A percentile compares a stretch with the other conserved stretches of the same genome.
Evolutionary conservation across 2,329 filamentous ascomycete species (phyloP).

Genomic region (Venturia carpophila): DNA sequence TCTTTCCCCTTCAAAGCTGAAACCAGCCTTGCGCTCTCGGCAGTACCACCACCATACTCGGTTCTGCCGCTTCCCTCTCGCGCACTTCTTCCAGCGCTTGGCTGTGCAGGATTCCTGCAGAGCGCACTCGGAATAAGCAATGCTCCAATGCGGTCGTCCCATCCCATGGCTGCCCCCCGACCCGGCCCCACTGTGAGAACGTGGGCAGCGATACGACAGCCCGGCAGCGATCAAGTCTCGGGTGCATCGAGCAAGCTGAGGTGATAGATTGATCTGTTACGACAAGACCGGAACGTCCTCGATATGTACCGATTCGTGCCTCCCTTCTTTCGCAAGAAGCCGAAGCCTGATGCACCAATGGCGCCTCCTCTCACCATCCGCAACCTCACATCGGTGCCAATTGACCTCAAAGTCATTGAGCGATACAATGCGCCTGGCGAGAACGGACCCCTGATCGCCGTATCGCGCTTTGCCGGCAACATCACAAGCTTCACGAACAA

Average conservation of each 20-base stretch:
- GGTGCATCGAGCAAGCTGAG: slow-evolving; percentile 7
- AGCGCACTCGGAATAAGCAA: background rate
- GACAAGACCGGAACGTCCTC: background rate
- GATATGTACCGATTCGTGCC: background rate
- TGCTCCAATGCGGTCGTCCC: background rate
- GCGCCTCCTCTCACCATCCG: slow-evolving; percentile 60
- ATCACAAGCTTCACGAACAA: slow-evolving; percentile 39
- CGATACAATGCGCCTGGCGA: slow-evolving; percentile 53
- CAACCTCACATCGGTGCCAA: slow-evolving; percentile 67
- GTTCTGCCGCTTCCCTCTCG: background rate
- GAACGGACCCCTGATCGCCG: slow-evolving; percentile 30
- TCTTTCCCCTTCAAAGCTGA: background rate
- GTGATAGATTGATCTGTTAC: background rate
- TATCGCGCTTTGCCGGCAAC: slow-evolving; percentile 22
- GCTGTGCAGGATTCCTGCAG: background rate
- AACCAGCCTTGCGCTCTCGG: background rate
- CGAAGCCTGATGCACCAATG: slow-evolving; percentile 22
- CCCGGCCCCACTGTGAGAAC: background rate
- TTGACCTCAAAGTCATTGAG: slow-evolving; percentile 66
- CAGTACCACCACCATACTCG: background rate
- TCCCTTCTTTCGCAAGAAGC: slow-evolving; percentile 6
- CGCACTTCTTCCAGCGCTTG: background rate
- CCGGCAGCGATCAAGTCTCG: slow-evolving; percentile 2
- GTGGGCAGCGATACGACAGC: background rate
- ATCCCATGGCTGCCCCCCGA: background rate